Evolutionary conservation across 257 asterid species (phyloP).

Genomic region (Nicotiana obtusifolia): DNA sequence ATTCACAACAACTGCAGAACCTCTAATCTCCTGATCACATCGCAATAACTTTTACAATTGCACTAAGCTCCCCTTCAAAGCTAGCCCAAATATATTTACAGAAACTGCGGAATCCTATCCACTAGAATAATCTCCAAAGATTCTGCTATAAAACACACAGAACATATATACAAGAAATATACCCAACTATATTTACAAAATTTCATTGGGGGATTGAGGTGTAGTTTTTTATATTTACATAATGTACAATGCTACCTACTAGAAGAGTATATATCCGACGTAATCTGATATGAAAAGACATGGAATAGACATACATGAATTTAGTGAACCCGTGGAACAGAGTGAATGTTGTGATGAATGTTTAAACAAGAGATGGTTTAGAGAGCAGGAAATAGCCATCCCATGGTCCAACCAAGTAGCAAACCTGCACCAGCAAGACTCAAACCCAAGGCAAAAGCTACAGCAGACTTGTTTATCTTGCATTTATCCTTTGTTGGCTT

Average conservation of each 20-base stretch:
- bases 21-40: too few relatives aligned
- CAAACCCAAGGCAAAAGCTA: slow-evolving; percentile 54
- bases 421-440: slow-evolving; percentile 69
- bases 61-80: too few relatives aligned
- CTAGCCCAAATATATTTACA: background rate
- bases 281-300: background rate
- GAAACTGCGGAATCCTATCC: background rate
- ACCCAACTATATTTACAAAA: background rate
- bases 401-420: slow-evolving; percentile 60
- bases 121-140: background rate
- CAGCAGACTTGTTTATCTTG: slow-evolving; percentile 21
- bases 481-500: slow-evolving; percentile 17
- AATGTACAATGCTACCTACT: background rate
- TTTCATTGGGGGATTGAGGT: background rate
- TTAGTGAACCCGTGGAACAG: background rate
- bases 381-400: slow-evolving; percentile 49
- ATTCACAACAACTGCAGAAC: too few relatives aligned
- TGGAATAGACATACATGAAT: background rate
- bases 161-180: background rate
- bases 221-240: background rate
- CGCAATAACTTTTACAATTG: too few relatives aligned
- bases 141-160: background rate
- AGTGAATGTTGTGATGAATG: background rate
- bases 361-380: background rate
- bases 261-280: background rate